Evolutionary conservation across 805 yeast genomes (phyloP).

Genomic region (Saccharomyces jurei): DNA sequence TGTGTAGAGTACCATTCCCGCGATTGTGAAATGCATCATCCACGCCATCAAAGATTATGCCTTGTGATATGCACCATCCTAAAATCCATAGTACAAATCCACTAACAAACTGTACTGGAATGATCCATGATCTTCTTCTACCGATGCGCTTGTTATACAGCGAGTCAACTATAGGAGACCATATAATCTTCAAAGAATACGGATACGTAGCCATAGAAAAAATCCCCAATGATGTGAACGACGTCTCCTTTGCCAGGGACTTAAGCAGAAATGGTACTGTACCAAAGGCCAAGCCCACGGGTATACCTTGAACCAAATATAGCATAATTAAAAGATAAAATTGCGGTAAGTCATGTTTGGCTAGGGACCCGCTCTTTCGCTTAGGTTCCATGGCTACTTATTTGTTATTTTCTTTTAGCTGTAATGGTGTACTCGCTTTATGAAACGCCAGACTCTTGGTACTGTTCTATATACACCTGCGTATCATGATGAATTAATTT

Average conservation of each 20-base stretch:
- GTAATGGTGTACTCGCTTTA: background rate
- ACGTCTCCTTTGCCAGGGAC: constrained; percentile 47
- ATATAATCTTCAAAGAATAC: constrained; percentile 78
- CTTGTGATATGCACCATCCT: constrained; percentile 42
- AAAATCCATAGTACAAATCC: constrained; percentile 57
- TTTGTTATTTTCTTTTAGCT: background rate
- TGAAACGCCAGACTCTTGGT: background rate
- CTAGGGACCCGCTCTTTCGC: constrained; percentile 13
- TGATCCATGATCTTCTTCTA: constrained; percentile 85
- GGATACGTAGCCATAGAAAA: constrained; percentile 93
- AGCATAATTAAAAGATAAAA: constrained; percentile 65
- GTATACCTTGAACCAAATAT: constrained; percentile 89
- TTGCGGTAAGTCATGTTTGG: constrained; percentile 56
- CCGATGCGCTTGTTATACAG: constrained; percentile 61
- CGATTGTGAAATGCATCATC: constrained; percentile 19
- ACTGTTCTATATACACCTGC: background rate
- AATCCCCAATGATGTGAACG: constrained; percentile 83
- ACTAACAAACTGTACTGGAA: constrained; percentile 82
- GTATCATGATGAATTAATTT: background rate
- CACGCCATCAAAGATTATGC: constrained; percentile 39
- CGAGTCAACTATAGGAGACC: constrained; percentile 97
- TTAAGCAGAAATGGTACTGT: constrained; percentile 85
- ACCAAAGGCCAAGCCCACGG: constrained; percentile 93
- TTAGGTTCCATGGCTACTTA: background rate
- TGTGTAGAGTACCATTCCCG: constrained; percentile 6